phyloP scores from a whole-genome alignment of 2,329 filamentous ascomycete genomes.

The Venturia pyrina region DNA sequence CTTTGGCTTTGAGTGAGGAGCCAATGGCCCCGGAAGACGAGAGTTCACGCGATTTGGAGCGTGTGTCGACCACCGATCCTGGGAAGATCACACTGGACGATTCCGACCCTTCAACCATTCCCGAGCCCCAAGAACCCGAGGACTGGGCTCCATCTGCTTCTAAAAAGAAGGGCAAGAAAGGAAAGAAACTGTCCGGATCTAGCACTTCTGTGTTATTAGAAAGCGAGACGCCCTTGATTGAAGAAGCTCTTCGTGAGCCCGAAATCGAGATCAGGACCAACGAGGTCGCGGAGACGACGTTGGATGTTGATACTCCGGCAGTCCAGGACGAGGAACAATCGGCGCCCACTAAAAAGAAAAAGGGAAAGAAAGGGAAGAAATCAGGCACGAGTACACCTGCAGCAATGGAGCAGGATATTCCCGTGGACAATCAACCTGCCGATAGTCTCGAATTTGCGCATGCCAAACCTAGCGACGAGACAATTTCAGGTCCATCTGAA shows the following conservation, averaged over 20 bases:
- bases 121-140: not conserved
- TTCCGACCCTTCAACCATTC: not conserved
- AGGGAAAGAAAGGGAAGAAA: conserved; percentile 36
- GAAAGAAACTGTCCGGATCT: conserved; percentile 18
- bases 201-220: not conserved
- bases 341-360: conserved; percentile 30
- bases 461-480: not conserved
- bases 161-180: conserved; percentile 40
- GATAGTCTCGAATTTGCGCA: too few species aligned
- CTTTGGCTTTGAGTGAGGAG: not conserved
- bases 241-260: not conserved
- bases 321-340: not conserved
- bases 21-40: not conserved
- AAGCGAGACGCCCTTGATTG: not conserved
- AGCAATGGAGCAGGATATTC: not conserved
- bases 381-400: not conserved
- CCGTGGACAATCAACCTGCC: not conserved
- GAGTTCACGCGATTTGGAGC: not conserved
- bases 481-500: not conserved
- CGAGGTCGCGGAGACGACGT: not conserved
- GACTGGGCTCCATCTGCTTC: conserved; percentile 16
- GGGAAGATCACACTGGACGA: not conserved
- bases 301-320: not conserved
- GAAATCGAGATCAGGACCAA: not conserved
- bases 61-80: not conserved